Evolutionary conservation across 192 early-diverging fungal genomes (phyloP), one percentile per base, ranked within the genome.

Genomic region (Coemansia sp.): DNA sequence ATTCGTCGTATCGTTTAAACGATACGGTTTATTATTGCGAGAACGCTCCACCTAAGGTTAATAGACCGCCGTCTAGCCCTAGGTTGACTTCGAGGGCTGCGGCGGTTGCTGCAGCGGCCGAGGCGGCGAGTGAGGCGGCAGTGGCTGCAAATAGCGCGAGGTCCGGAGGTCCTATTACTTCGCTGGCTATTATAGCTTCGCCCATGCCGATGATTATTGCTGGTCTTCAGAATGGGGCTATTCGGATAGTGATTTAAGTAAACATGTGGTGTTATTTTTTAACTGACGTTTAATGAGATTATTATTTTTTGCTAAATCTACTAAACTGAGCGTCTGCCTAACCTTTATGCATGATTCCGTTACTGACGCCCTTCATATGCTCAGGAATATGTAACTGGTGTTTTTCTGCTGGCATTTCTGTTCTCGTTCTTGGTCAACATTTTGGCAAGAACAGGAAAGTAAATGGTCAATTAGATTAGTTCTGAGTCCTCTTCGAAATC

Each of bases 1-100:
- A 78, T 23, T 62, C 67, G 12, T 78, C 74, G 42, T 78, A 78
- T 23, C 56, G 65, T 12, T 43, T 71, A 13, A 64, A 71, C 38
- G 66, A 67, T 25, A 71, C 74, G 2, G 74, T 78, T 40, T 78
- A 78, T 33, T 71, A 71, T 40, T 78, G 74, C 40, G 74, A 78
- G 39, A 70, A 71, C 0, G 57, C 58, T 2, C 67, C 66, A 9
- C 50, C 27, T 19, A 47, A 45, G 9, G 59, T 63, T 4, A 7
- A 7, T 30, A 42, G 60, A 9, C 63, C 67, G 11, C 62, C 61
- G 24, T 48, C 55, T 9, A 57, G 47, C 53, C 62, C 50, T 17
- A 52, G 50, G 50, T 8, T 52, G 13, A 41, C 2, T 11, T 46
- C 40, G 14, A 34, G 40, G 38, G 55, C 40, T 43, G 41, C 44